phyloP scores from a whole-genome alignment of 345 rosid genomes.

The Lepidium aucheri region DNA sequence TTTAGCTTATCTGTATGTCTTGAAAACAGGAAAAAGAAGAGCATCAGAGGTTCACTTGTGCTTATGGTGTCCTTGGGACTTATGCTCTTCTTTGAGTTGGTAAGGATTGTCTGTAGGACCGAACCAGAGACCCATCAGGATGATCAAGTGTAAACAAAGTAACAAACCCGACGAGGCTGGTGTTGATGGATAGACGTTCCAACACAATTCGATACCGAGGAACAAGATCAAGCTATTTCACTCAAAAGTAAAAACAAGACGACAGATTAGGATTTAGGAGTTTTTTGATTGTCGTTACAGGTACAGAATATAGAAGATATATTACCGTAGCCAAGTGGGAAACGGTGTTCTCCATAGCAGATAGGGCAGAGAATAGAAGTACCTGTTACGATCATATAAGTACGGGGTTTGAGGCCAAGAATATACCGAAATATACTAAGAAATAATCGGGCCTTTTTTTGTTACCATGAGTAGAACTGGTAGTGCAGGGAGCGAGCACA shows the following conservation, averaged over 20 bases:
- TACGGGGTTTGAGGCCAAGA: not conserved
- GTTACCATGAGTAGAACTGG: constrained; percentile 94
- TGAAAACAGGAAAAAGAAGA: not conserved
- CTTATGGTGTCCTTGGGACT: constrained; percentile 9
- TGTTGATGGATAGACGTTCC: constrained; percentile 89
- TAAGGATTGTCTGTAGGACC: constrained; percentile 55
- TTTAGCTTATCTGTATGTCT: not conserved
- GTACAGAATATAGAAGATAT: not conserved
- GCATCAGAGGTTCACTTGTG: not conserved
- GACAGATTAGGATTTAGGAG: not conserved
- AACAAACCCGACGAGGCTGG: constrained; percentile 59
- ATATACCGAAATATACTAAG: not conserved
- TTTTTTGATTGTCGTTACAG: not conserved
- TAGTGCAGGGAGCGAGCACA: constrained; percentile 95
- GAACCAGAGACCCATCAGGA: constrained; percentile 67
- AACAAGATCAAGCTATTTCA: constrained; percentile 55
- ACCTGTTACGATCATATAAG: constrained; percentile 41
- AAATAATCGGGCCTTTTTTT: not conserved
- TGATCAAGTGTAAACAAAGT: constrained; percentile 45
- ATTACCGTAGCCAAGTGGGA: constrained; percentile 65
- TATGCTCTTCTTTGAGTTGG: not conserved
- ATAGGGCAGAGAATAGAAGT: constrained; percentile 79
- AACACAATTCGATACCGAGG: constrained; percentile 66
- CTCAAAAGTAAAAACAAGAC: constrained; percentile 3
- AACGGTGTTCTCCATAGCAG: constrained; percentile 71